These are phyloP conservation scores for Ophiostoma montium DNA, from an alignment of 2,329 filamentous ascomycete genomes.

Conservation along the genomic window DNA sequence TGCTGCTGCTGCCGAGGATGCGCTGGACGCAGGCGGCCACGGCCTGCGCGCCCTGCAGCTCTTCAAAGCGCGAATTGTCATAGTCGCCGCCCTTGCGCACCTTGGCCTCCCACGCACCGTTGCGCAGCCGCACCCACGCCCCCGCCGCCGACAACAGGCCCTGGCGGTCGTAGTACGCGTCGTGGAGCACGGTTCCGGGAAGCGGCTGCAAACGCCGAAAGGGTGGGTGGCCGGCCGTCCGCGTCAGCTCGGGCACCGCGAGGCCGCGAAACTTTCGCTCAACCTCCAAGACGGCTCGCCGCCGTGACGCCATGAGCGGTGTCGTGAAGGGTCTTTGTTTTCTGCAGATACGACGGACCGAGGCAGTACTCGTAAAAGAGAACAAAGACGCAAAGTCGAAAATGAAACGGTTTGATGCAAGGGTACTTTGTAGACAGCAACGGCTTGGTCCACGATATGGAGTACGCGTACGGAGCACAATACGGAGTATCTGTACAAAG, in stretches of 20 bases:
- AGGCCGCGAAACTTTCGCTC: background rate
- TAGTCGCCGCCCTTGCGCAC: background rate
- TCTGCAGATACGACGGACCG: no score
- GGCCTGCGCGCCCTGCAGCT: background rate
- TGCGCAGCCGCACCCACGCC: background rate
- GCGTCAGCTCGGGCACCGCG: background rate
- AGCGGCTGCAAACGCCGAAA: background rate
- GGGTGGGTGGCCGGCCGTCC: no score
- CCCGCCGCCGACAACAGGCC: background rate
- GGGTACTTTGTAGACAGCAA: no score
- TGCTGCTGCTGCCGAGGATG: background rate
- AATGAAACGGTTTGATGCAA: no score
- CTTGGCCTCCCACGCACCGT: background rate
- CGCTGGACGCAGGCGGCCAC: background rate
- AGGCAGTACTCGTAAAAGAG: no score
- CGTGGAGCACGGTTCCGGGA: background rate
- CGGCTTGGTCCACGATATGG: no score
- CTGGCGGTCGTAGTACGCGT: background rate
- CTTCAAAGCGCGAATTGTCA: background rate
- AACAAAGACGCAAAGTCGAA: no score
- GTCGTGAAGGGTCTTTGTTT: no score
- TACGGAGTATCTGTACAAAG: no score
- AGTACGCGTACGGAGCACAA: no score
- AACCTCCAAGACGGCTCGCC: background rate
- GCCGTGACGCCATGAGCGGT: background rate